Conservation (phyloP, 163 green algal genomes). For the Trebouxia gelatinosa region DNA sequence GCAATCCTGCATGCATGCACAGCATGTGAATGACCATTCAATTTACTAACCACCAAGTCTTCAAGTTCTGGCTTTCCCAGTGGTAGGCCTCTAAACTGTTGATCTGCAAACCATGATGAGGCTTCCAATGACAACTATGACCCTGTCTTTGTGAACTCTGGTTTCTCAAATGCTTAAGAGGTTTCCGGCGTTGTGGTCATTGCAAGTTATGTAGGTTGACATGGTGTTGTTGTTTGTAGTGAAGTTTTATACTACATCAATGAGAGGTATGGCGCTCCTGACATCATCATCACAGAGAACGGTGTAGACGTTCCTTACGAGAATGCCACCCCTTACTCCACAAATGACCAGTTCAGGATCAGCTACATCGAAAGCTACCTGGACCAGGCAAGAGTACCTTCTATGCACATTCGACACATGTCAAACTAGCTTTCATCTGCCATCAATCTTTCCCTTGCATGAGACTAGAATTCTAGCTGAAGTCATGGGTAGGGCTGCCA, state of each 20-base stretch:
- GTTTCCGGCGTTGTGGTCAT: too few species aligned
- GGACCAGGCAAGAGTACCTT: too few species aligned
- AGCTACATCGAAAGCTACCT: slow-evolving; percentile 48
- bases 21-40: too few species aligned
- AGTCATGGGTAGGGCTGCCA: too few species aligned
- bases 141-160: neutral
- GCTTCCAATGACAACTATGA: neutral
- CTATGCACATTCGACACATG: too few species aligned
- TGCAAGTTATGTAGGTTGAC: too few species aligned
- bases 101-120: neutral
- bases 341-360: slow-evolving; percentile 44
- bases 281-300: slow-evolving; percentile 64
- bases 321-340: neutral
- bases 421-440: too few species aligned
- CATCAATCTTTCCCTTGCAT: too few species aligned
- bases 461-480: too few species aligned
- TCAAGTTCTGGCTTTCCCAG: neutral
- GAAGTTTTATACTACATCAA: slow-evolving; percentile 11
- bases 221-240: neutral
- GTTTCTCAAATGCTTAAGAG: neutral
- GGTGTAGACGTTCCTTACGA: slow-evolving; percentile 45
- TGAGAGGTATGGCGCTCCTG: slow-evolving; percentile 43
- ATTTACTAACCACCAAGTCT: too few species aligned
- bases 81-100: neutral
- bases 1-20: too few species aligned